Conservation (phyloP, 495 filamentous ascomycete species). For the Aspergillus ostianus region DNA sequence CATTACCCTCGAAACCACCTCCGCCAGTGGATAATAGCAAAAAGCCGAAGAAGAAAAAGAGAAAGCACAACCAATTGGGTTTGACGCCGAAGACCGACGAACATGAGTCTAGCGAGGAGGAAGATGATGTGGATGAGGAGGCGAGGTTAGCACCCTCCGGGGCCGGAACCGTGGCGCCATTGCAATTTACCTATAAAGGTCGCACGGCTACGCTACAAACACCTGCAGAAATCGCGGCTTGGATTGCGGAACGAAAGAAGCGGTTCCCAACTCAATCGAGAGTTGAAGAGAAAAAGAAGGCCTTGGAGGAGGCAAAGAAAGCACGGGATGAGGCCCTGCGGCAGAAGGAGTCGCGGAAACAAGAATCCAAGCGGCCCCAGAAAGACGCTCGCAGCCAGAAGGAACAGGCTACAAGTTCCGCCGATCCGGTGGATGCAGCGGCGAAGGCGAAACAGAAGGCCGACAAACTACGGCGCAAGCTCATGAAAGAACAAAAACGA, state of each 20-base stretch:
- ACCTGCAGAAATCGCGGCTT: conserved; percentile 68
- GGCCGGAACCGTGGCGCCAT: conserved; percentile 25
- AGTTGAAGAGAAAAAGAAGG: conserved; percentile 47
- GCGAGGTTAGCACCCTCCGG: conserved; percentile 39
- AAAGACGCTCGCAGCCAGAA: conserved; percentile 28
- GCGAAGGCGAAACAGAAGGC: conserved; percentile 48
- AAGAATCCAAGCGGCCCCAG: conserved; percentile 33
- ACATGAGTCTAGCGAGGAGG: conserved; percentile 67
- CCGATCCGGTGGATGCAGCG: conserved; percentile 35
- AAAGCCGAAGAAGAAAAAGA: conserved; percentile 72
- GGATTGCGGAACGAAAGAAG: conserved; percentile 77
- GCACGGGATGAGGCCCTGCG: conserved; percentile 32
- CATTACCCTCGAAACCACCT: conserved; percentile 61
- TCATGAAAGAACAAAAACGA: conserved; percentile 47
- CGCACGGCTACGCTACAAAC: conserved; percentile 47
- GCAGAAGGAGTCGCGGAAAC: conserved; percentile 25
- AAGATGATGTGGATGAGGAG: conserved; percentile 73
- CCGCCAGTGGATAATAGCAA: conserved; percentile 35
- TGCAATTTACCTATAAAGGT: conserved; percentile 46
- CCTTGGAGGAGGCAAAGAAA: conserved; percentile 42
- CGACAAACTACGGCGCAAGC: conserved; percentile 47
- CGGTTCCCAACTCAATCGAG: conserved; percentile 74
- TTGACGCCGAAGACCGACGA: conserved; percentile 72
- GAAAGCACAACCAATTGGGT: conserved; percentile 75
- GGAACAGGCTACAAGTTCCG: conserved; percentile 11